phyloP scores from a whole-genome alignment of 2,329 filamentous ascomycete genomes.

The Lecanoromycetidae sp. region DNA sequence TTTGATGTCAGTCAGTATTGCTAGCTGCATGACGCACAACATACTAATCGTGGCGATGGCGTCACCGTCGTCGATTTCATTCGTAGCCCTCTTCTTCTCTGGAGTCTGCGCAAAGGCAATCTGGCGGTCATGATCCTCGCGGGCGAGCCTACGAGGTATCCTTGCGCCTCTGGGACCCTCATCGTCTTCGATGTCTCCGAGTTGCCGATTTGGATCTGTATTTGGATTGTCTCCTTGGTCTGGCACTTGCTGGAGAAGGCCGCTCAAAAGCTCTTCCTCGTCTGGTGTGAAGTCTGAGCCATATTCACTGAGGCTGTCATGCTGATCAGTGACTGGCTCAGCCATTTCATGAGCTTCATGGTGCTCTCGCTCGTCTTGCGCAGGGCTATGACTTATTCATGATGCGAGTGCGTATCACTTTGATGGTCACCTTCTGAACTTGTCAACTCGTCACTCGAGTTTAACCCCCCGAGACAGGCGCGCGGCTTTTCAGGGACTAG shows the following conservation, averaged over 20 bases:
- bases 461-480: too few species aligned
- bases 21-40: constrained; percentile 16
- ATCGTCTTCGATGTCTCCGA: constrained; percentile 35
- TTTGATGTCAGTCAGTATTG: constrained; percentile 50
- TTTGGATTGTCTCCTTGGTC: constrained; percentile 21
- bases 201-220: constrained; percentile 21
- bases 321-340: background rate
- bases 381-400: too few species aligned
- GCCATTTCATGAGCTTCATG: constrained; percentile 1
- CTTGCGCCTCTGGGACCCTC: constrained; percentile 28
- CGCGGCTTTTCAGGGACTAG: too few species aligned
- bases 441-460: too few species aligned
- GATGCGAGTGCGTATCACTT: too few species aligned
- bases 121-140: constrained; percentile 24
- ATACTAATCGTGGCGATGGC: constrained; percentile 43
- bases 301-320: constrained; percentile 41
- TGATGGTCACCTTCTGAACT: too few species aligned
- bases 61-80: constrained; percentile 23
- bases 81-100: constrained; percentile 25
- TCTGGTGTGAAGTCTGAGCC: constrained; percentile 50
- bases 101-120: background rate
- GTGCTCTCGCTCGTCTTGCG: too few species aligned
- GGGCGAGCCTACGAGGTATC: constrained; percentile 32
- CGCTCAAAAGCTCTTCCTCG: constrained; percentile 42
- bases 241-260: constrained; percentile 37